Percentiles rank a stretch among this genome's conserved stretches.
phyloP scores from a whole-genome alignment of 2,329 filamentous ascomycete species.

The Cladophialophora psammophila region DNA sequence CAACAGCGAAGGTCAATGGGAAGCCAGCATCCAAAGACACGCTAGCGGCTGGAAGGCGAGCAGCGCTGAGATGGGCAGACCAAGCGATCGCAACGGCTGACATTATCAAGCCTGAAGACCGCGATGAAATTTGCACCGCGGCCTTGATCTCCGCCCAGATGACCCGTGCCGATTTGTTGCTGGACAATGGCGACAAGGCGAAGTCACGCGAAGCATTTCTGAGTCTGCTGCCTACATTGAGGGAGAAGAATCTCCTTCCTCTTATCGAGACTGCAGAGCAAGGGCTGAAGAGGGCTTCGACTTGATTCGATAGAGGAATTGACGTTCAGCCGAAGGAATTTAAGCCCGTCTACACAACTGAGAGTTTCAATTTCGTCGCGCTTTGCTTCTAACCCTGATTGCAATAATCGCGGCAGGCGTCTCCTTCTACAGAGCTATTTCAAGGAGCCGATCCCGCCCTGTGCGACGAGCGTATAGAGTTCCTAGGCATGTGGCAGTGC shows the following conservation, averaged over 20 bases:
- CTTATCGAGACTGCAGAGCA: slow-evolving; percentile 36
- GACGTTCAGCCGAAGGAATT: background rate
- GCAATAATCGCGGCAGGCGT: background rate
- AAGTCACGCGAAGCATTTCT: slow-evolving; percentile 34
- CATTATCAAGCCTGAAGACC: slow-evolving; percentile 34
- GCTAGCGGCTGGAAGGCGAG: slow-evolving; percentile 33
- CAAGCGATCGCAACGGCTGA: slow-evolving; percentile 39
- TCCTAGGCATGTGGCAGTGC: background rate
- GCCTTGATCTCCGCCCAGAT: slow-evolving; percentile 36
- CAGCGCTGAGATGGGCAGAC: slow-evolving; percentile 39
- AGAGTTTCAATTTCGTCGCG: background rate
- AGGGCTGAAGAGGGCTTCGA: slow-evolving; percentile 32
- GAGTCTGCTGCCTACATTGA: slow-evolving; percentile 35
- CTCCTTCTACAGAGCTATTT: background rate
- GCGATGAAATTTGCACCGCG: slow-evolving; percentile 38
- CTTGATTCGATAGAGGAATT: background rate
- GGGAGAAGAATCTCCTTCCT: slow-evolving; percentile 35
- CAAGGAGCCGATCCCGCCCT: background rate
- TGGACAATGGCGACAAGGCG: slow-evolving; percentile 37
- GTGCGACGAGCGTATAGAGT: background rate
- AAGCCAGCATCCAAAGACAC: slow-evolving; percentile 36
- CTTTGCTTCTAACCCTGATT: background rate
- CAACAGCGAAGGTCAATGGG: slow-evolving; percentile 39
- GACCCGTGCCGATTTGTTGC: slow-evolving; percentile 38
- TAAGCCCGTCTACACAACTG: background rate